phyloP scores from a whole-genome alignment of 2,329 filamentous ascomycete species.

The Sporothrix pseudoabietina region DNA sequence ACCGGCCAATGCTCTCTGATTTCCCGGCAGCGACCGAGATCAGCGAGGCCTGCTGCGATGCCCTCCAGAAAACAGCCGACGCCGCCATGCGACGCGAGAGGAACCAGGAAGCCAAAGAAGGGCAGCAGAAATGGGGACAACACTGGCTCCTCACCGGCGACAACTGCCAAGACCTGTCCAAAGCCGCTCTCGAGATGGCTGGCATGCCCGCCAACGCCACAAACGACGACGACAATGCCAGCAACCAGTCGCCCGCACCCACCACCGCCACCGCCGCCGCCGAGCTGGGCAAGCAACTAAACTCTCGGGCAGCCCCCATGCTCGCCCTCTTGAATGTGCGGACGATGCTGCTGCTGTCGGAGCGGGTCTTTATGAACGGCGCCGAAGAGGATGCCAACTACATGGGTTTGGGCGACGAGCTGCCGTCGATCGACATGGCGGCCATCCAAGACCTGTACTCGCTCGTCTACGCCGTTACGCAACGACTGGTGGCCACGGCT shows the following conservation, averaged over 20 bases:
- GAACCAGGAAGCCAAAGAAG: constrained; percentile 59
- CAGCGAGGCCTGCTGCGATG: constrained; percentile 62
- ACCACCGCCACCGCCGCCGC: neutral
- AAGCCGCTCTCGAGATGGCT: constrained; percentile 26
- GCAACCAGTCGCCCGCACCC: neutral
- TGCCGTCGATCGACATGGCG: constrained; percentile 72
- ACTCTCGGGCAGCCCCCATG: constrained; percentile 45
- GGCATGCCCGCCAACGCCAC: neutral
- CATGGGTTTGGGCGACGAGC: constrained; percentile 56
- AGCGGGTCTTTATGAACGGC: constrained; percentile 75
- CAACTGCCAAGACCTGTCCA: constrained; percentile 32
- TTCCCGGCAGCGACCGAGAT: constrained; percentile 73
- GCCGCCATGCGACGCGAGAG: constrained; percentile 67
- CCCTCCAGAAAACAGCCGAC: constrained; percentile 70
- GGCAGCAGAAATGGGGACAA: constrained; percentile 62
- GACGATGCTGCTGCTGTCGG: constrained; percentile 65
- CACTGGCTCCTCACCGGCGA: constrained; percentile 65
- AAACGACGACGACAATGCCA: constrained; percentile 3
- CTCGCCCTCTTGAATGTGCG: constrained; percentile 60
- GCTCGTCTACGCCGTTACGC: constrained; percentile 67
- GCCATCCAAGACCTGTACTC: constrained; percentile 76
- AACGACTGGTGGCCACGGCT: constrained; percentile 66
- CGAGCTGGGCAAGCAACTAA: neutral
- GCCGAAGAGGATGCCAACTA: constrained; percentile 66
- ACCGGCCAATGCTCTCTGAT: constrained; percentile 54